Evolutionary conservation across 1,139 yeast genomes (phyloP).

Genomic region (Pichia sp.): DNA sequence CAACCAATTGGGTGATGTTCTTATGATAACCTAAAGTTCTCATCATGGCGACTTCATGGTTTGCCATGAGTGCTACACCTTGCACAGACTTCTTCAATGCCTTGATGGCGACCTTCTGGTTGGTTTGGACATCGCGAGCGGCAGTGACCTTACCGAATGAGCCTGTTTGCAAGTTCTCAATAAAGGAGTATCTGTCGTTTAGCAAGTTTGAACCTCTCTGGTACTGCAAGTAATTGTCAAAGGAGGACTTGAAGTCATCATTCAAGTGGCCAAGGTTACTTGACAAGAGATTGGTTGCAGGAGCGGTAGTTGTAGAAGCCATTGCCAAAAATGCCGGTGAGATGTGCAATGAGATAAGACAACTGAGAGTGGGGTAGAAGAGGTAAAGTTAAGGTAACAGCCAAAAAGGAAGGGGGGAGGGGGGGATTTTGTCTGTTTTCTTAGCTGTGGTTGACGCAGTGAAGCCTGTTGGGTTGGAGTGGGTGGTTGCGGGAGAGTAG

Average conservation of each 20-base stretch:
- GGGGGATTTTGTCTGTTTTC: too few relatives aligned
- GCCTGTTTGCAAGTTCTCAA: conserved; percentile 40
- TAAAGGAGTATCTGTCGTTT: conserved; percentile 31
- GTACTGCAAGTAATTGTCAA: conserved; percentile 33
- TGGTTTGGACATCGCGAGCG: conserved; percentile 33
- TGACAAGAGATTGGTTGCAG: too few relatives aligned
- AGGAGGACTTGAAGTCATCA: conserved; percentile 20
- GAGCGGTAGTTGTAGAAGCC: too few relatives aligned
- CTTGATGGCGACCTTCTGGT: conserved; percentile 36
- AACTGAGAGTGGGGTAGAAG: too few relatives aligned
- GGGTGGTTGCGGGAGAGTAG: too few relatives aligned
- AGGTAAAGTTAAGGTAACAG: too few relatives aligned
- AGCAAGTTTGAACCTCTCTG: conserved; percentile 30
- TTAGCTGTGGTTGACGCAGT: too few relatives aligned
- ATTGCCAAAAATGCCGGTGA: too few relatives aligned
- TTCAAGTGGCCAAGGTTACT: too few relatives aligned
- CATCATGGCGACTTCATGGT: conserved; percentile 41
- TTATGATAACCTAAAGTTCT: conserved; percentile 30
- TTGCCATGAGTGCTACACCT: conserved; percentile 32
- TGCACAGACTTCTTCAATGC: conserved; percentile 32
- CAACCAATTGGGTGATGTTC: conserved; percentile 39
- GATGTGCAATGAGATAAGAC: too few relatives aligned
- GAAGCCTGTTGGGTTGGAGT: too few relatives aligned
- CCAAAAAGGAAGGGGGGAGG: too few relatives aligned
- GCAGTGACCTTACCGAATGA: conserved; percentile 47